phyloP scores from a whole-genome alignment of 345 rosid genomes.

The Rubroshorea leprosula region DNA sequence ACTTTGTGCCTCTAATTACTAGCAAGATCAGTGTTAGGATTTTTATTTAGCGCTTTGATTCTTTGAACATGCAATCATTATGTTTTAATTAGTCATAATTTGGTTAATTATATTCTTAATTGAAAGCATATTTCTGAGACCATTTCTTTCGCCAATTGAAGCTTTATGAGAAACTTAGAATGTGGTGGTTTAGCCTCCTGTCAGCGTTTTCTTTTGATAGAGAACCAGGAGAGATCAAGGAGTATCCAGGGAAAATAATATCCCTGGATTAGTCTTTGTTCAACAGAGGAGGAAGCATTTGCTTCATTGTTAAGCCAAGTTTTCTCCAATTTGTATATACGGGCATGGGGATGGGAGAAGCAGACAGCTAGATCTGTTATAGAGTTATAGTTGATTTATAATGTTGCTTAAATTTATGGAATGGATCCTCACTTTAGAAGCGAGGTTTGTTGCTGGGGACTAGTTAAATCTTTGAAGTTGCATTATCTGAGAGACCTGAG shows the following conservation, averaged over 20 bases:
- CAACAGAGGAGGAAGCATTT: too few relatives aligned
- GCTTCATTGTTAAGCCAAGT: too few relatives aligned
- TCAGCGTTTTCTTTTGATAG: not conserved
- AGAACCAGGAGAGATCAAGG: too few relatives aligned
- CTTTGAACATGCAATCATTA: too few relatives aligned
- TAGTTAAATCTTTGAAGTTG: too few relatives aligned
- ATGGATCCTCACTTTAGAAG: too few relatives aligned
- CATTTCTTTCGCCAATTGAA: not conserved
- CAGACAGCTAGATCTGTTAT: not conserved
- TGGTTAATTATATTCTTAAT: not conserved
- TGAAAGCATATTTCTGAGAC: too few relatives aligned
- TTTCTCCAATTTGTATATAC: too few relatives aligned
- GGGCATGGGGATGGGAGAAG: not conserved
- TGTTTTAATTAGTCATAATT: not conserved
- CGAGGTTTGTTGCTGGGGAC: too few relatives aligned
- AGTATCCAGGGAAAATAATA: too few relatives aligned
- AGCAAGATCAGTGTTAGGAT: conserved; percentile 1
- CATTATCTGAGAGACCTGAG: too few relatives aligned
- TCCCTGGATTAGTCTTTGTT: too few relatives aligned
- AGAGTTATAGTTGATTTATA: not conserved
- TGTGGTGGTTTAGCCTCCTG: not conserved
- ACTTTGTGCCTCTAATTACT: not conserved
- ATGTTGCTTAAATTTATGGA: not conserved
- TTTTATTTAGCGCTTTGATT: not conserved
- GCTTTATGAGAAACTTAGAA: not conserved